phyloP scores from a whole-genome alignment of 257 asterid genomes.

The Craterostigma plantagineum region DNA sequence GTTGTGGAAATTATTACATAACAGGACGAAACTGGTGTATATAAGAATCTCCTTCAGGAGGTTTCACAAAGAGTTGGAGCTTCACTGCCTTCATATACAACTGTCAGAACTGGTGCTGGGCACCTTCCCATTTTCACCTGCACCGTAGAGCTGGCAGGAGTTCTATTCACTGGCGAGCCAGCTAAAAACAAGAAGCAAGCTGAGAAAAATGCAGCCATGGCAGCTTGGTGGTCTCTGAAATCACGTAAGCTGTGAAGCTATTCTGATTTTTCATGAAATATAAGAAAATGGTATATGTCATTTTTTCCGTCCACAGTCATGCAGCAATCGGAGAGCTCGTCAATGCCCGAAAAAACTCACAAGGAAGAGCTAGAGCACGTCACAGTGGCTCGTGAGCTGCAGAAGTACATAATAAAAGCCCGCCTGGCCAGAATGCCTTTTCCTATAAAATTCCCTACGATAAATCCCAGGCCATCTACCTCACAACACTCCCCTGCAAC shows the following conservation, averaged over 20 bases:
- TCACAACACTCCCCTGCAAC: constrained; percentile 48
- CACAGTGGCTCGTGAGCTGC: constrained; percentile 81
- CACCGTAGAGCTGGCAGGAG: constrained; percentile 61
- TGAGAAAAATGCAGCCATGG: constrained; percentile 75
- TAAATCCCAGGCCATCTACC: constrained; percentile 32
- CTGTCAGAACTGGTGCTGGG: constrained; percentile 56
- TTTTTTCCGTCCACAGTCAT: constrained; percentile 32
- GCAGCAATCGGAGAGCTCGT: constrained; percentile 42
- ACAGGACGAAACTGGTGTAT: constrained; percentile 81
- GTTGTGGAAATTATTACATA: not conserved
- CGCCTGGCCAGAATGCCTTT: constrained; percentile 40
- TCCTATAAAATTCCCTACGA: constrained; percentile 64
- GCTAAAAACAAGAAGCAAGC: constrained; percentile 84
- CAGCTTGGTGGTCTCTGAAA: constrained; percentile 74
- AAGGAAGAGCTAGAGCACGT: constrained; percentile 92
- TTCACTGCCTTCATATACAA: constrained; percentile 54
- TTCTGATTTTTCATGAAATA: no score
- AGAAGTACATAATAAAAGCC: constrained; percentile 51
- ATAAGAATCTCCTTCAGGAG: constrained; percentile 77
- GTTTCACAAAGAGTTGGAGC: constrained; percentile 71
- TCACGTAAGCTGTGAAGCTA: constrained; percentile 21
- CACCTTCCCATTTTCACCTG: constrained; percentile 61
- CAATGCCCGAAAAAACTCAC: constrained; percentile 26
- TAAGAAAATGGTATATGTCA: not conserved
- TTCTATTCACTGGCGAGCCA: constrained; percentile 59